Base-by-base conservation (phyloP, 2,329 filamentous ascomycete genomes). In the Didymella pinodella region DNA sequence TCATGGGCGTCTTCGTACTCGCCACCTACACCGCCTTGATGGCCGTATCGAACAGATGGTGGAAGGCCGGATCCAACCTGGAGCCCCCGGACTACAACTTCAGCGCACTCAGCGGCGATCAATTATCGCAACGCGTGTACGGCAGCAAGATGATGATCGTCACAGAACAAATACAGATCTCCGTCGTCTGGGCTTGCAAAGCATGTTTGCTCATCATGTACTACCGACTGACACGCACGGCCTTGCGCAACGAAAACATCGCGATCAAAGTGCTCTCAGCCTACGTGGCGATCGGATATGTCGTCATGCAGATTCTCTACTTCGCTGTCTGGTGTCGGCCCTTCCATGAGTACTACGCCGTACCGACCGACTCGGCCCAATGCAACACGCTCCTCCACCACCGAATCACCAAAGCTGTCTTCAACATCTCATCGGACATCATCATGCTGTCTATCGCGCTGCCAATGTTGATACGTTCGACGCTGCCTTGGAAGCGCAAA, bases 251-350 rank as follows among this genome's bases (percentile, higher is more conserved):
- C 18, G 68, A 75, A 25, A 73, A 75, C 46, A 40, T 71, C 22
- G 64, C 66, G 5, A 71, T 85, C 65, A 82, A 80, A 53, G 45
- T 79, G 7, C 80, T 85, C 2, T 74, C 78, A 16, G 74, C 49
- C 5, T 85, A 84, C 56, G 79, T 83, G 22, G 77, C 63, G 0
- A 44, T 81, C 2, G 79, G 80, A n/a, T 85, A 84, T 53, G 62
- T 84, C 8, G 46, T 65, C 72, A 81, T 81, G 58, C 82, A 84
- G 61, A 62, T 84, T 16, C 73, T 82, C 2, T 80, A 84, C 47
- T 84, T 84, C 63, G 72, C 80, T 10, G 80, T 80, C 12, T 86
- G 84, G 84, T 86, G 84, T 61, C 79, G 81, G 16, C 83, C 83
- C 0, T 82, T 85, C 41, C 59, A 73, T 4, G 75, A 82, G 44